Conservation (phyloP, 2,329 filamentous ascomycete genomes). For the Exserohilum turcica region DNA sequence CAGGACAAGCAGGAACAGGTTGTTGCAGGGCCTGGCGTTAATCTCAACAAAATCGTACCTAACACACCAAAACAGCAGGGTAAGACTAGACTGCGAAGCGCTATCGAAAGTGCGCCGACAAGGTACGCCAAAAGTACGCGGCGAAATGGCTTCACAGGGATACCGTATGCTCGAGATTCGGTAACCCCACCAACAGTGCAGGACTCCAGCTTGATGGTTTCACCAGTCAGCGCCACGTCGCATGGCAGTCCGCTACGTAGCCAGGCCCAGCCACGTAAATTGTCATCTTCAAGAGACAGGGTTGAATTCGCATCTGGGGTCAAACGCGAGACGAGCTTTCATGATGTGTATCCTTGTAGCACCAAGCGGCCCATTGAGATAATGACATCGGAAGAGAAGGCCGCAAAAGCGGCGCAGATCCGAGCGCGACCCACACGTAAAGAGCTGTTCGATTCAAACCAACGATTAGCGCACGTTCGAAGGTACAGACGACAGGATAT, state of each 20-base stretch:
- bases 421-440: conserved; percentile 45
- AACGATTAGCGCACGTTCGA: conserved; percentile 25
- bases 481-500: conserved; percentile 16
- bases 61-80: background rate
- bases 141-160: background rate
- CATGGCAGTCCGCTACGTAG: background rate
- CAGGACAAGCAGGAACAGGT: background rate
- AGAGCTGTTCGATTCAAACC: conserved; percentile 24
- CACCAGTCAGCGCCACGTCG: background rate
- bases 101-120: conserved; percentile 2
- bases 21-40: background rate
- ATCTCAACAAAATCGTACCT: background rate
- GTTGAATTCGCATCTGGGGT: background rate
- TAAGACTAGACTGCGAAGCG: background rate
- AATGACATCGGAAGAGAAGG: conserved; percentile 29
- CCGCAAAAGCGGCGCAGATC: conserved; percentile 31
- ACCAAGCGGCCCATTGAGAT: conserved; percentile 13
- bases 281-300: background rate
- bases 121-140: background rate
- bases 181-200: background rate
- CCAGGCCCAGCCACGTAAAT: conserved; percentile 10
- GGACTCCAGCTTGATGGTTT: background rate
- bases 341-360: conserved; percentile 11
- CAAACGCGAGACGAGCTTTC: conserved; percentile 13
- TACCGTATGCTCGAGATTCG: background rate